Conservation (phyloP, 1,284 basidiomycete genomes). For the Ustilago loliicola region DNA sequence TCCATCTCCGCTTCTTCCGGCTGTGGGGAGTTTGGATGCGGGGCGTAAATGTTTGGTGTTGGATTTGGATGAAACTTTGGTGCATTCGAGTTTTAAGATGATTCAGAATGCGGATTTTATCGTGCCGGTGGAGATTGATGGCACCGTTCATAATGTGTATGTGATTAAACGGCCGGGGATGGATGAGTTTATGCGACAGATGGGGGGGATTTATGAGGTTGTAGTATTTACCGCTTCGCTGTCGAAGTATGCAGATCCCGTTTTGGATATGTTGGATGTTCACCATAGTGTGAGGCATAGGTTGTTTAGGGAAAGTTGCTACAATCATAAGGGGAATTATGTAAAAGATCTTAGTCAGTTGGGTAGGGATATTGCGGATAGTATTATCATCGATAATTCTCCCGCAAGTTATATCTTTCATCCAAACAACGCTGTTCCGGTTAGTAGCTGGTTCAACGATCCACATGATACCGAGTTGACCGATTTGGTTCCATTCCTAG, state of each 20-base stretch:
- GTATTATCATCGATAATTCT: conserved; percentile 98
- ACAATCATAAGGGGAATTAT: conserved; percentile 98
- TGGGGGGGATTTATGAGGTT: conserved; percentile 98
- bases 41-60: conserved; percentile 91
- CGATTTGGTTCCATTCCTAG: conserved; percentile 91
- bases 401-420: conserved; percentile 99
- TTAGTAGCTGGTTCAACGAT: conserved; percentile 97
- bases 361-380: conserved; percentile 89
- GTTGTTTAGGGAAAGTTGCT: conserved; percentile 97
- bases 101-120: conserved; percentile 84
- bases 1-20: conserved; percentile 84
- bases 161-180: conserved; percentile 99
- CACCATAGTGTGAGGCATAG: conserved; percentile 94
- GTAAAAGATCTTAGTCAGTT: conserved; percentile 99
- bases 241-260: conserved; percentile 99
- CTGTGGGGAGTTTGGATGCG: conserved; percentile 77
- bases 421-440: conserved; percentile 97
- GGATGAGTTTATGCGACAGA: conserved; percentile 93
- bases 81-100: conserved; percentile 77
- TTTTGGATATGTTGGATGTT: conserved; percentile 94
- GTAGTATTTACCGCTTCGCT: conserved; percentile 98
- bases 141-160: conserved; percentile 97
- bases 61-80: conserved; percentile 94
- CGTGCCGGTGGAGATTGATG: conserved; percentile 98
- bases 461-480: conserved; percentile 88